A percentile compares a stretch with the other conserved stretches of the same genome.
Evolutionary conservation across 1,284 basidiomycete species (phyloP).

Genomic region (Tilletiopsis washingtonensis): DNA sequence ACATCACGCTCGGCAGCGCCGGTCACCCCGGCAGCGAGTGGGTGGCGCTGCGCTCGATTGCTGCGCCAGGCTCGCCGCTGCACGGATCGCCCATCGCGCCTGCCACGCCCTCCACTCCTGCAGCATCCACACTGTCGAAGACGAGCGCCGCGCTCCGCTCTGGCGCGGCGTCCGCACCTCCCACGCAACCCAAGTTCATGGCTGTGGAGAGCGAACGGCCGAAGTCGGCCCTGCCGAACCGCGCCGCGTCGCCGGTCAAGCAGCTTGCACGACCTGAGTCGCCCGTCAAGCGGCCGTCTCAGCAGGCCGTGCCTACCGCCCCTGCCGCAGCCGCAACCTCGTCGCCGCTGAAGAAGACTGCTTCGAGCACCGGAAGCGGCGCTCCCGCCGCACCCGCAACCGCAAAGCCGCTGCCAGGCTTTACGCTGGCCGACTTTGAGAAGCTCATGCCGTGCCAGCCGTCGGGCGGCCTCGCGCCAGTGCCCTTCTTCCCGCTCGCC

Average conservation of each 20-base stretch:
- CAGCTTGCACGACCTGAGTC: not conserved
- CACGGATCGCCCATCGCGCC: too few relatives aligned
- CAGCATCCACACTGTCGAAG: too few relatives aligned
- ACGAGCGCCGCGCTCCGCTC: too few relatives aligned
- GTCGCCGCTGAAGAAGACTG: not conserved
- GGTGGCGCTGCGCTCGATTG: constrained; percentile 17
- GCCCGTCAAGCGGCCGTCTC: not conserved
- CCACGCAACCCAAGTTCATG: not conserved
- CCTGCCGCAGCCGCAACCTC: not conserved
- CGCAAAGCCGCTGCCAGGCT: not conserved
- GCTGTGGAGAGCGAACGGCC: not conserved
- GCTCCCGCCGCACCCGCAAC: not conserved
- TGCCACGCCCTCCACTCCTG: not conserved
- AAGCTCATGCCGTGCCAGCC: constrained; percentile 4
- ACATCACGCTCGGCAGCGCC: constrained; percentile 23
- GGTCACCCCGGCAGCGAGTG: constrained; percentile 25
- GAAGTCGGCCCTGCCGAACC: not conserved
- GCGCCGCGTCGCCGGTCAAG: not conserved
- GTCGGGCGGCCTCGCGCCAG: constrained; percentile 1
- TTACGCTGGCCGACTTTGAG: not conserved
- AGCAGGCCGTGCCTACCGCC: not conserved
- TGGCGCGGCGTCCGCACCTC: too few relatives aligned
- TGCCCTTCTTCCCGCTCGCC: constrained; percentile 6
- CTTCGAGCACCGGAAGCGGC: too few relatives aligned
- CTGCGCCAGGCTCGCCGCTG: not conserved